Conservation (phyloP, 345 rosid species). For the Eucalyptus fibrosa region DNA sequence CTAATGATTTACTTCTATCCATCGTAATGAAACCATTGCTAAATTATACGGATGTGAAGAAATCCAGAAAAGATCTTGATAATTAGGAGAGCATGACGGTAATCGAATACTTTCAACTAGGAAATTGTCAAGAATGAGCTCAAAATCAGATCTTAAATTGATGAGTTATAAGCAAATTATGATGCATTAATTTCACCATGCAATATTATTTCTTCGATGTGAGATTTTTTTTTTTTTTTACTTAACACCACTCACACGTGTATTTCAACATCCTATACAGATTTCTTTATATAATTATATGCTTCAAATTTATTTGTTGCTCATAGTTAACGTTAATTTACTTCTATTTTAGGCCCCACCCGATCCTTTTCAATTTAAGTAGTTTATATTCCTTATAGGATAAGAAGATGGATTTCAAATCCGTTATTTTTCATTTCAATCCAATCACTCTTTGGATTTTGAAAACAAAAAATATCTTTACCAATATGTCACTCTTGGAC, state of each 20-base stretch:
- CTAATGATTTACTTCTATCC: neutral
- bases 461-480: too few species aligned
- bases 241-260: neutral
- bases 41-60: neutral
- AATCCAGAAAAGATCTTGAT: neutral
- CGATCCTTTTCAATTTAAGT: too few species aligned
- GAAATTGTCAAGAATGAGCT: neutral
- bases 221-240: neutral
- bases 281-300: neutral
- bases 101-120: neutral
- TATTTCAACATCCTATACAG: neutral
- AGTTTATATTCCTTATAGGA: too few species aligned
- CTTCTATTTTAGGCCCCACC: neutral
- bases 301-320: neutral
- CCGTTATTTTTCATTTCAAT: too few species aligned
- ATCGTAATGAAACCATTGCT: neutral
- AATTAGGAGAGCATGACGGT: neutral
- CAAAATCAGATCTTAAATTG: neutral
- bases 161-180: neutral
- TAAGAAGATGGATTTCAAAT: too few species aligned
- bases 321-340: neutral
- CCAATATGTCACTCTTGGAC: too few species aligned
- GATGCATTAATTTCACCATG: neutral
- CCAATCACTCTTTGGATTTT: too few species aligned
- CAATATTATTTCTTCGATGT: rapidly evolving